Base-by-base conservation (phyloP, 2,329 filamentous ascomycete genomes). In the Penicillium sclerotiorum region DNA sequence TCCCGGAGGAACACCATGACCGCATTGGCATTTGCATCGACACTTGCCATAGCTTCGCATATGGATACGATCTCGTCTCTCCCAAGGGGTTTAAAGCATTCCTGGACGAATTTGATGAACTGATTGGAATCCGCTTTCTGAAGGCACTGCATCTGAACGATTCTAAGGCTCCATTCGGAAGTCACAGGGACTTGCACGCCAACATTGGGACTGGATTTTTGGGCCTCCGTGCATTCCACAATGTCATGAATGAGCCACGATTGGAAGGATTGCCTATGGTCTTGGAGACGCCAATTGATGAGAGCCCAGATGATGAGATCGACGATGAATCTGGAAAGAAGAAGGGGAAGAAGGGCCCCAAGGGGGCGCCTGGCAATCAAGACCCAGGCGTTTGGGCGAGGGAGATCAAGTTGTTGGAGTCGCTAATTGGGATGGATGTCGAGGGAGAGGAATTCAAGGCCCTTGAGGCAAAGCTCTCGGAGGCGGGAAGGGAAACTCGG, bases 191-290 rank as follows among this genome's bases (percentile, higher is more conserved):
- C 68, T 75, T 97, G 2, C 94, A 99, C 72, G 91, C 93, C 57
- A 97, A 96, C 67, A 97, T 99, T 56, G 94, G 94, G 21, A 95
- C 91, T 0, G 94, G 94, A 1, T 99, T 95, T 66, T 80, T 99
- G 0, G 94, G 94, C 1, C 80, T 99, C 13, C 83, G 89, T 18
- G 89, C 92, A 2, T 99, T 99, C 71, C 90, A 96, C 73, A 90
- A 86, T 65, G 76, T 99, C 52, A 87, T 97, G 78, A 97, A 97
- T 69, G 85, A 90, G 63, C 77, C 80, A 21, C 77, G 83, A 1
- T 88, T 97, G 52, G 82, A 88, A 59, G 84, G 84, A 21, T 73
- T 96, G 62, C 94, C 94, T 4, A 90, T 99, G 84, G 86, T 99
- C 2, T 81, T 99, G 7, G 94, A 99, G 76, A 99, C 94, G n/a